A percentile compares a stretch with the other conserved stretches of the same genome.
Evolutionary conservation across 768 basidiomycete genomes (phyloP).

Genomic region (Hygrocybe punicea): DNA sequence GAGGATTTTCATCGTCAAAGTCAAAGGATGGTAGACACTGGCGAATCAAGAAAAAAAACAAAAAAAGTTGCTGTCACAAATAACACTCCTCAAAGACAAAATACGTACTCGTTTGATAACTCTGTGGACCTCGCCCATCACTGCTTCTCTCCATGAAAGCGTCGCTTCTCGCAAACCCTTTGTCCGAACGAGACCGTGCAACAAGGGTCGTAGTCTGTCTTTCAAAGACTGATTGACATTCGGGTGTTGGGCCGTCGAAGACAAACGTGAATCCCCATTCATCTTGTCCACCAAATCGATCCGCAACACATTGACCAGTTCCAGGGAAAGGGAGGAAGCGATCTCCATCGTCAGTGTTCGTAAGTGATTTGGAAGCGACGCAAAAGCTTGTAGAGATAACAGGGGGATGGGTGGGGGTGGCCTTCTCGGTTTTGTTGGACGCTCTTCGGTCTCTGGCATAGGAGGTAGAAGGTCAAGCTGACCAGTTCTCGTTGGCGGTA

Average conservation of each 20-base stretch:
- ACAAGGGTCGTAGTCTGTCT: constrained; percentile 65
- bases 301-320: constrained; percentile 69
- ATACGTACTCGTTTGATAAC: constrained; percentile 57
- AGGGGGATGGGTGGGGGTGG: constrained; percentile 49
- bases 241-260: constrained; percentile 11
- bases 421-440: constrained; percentile 14
- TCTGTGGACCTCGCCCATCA: constrained; percentile 55
- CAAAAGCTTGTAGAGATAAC: constrained; percentile 66
- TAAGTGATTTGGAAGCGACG: constrained; percentile 71
- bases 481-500: constrained; percentile 6
- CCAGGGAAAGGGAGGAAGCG: constrained; percentile 68
- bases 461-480: constrained; percentile 10
- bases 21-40: constrained; percentile 49
- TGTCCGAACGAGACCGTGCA: constrained; percentile 75
- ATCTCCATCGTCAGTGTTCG: constrained; percentile 72
- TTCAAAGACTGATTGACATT: constrained; percentile 46
- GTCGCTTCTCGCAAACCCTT: constrained; percentile 66
- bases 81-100: neutral
- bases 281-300: constrained; percentile 62
- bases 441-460: constrained; percentile 13
- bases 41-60: constrained; percentile 3
- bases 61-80: neutral
- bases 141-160: constrained; percentile 66
- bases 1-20: constrained; percentile 38
- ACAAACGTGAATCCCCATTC: constrained; percentile 16